Base-by-base conservation (phyloP, 2,329 filamentous ascomycete species). In the Parascedosporium putredinis region DNA sequence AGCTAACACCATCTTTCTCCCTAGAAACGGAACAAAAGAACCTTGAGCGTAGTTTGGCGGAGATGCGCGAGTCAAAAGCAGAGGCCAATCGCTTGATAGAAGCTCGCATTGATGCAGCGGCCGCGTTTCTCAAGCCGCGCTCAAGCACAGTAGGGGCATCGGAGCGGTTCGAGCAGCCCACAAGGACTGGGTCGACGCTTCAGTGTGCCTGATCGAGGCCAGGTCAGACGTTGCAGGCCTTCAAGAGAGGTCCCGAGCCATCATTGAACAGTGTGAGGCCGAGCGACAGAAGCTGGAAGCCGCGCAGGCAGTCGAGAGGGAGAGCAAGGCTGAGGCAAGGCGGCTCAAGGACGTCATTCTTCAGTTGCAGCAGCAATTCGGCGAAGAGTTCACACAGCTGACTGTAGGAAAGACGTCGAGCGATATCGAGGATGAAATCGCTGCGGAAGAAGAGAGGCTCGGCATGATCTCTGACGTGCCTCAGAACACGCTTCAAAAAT, bases 391-490 rank as follows among this genome's bases (percentile, higher is more conserved):
- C 46, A 62, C 61, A 1, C 63, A 65, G 1, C 60, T 81, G 10
- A 66, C 70, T 1, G 59, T 67, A 9, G 70, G 67, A 3, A 78
- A 78, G 60, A 76, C 73, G 1, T 58, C 76, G 0, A 81, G 86
- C 45, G 75, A 83, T 2, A 70, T 96, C 5, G 76, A 86, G 24
- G 73, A 78, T 8, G 84, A 94, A 53, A 86, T 96, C 46, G 74
- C 81, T 20, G 81, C 83, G 1, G 84, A 89, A 61, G 74, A 79
- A 54, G 82, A 84, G 22, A 84, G 85, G 53, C 77, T 97, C 2
- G 85, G 89, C 52, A 77, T 93, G 54, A 85, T 93, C 49, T 83
- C 89, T 51, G 84, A 82, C 34, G 85, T 85, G 33, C 88, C 90
- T 57, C 83, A 81, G 3, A 78, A 81, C 50, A 78, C 88, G 20